Base-by-base conservation (phyloP, 2,329 filamentous ascomycete species). In the Pseudogymnoascus sp. region DNA sequence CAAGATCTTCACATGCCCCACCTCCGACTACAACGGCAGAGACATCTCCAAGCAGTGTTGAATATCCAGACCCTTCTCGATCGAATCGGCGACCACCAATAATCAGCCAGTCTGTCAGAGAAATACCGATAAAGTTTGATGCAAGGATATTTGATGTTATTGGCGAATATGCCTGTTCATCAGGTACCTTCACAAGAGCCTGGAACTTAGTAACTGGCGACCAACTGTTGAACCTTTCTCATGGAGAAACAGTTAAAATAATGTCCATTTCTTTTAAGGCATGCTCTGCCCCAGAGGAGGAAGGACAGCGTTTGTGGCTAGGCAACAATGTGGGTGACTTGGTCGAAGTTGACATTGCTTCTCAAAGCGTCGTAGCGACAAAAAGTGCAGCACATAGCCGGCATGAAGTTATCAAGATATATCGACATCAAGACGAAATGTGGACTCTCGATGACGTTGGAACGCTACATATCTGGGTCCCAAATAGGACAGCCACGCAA, bases 381-480 rank as follows among this genome's bases (percentile, higher is more conserved):
- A 90, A 89, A 69, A 77, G 83, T 2, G 86, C 81, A 60, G 89
- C 90, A 2, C 95, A 98, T 70, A 85, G 87, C 6, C 86, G 90
- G 43, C 83, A 86, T 65, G 90, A 96, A 68, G 84, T 99, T 60
- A 84, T 90, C 66, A 91, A 87, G 69, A 96, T 99, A 43, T 89
- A 91, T 72, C 86, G 95, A 40, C 89, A 96, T 74, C 88, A 86
- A 66, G 91, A 91, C 68, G 90, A 97, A 71, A 84, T 99, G 73
- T 99, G 95, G 95, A 93, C 93, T 0, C 75, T 99, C 59, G 95
- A 98, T 72, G 93, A 97, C 67, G 86, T 89, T 56, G 95, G 95
- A 10, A 90, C 89, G 53, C 78, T 99, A 12, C 87, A 91, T 68
- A 84, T 98, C 4, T 99, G 95, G 95, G 87, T 85, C 1, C 88